Percentiles rank a stretch among this genome's conserved stretches.
Evolutionary conservation across 1,284 basidiomycete species (phyloP).

Genomic region (Cutaneotrichosporon sp.): DNA sequence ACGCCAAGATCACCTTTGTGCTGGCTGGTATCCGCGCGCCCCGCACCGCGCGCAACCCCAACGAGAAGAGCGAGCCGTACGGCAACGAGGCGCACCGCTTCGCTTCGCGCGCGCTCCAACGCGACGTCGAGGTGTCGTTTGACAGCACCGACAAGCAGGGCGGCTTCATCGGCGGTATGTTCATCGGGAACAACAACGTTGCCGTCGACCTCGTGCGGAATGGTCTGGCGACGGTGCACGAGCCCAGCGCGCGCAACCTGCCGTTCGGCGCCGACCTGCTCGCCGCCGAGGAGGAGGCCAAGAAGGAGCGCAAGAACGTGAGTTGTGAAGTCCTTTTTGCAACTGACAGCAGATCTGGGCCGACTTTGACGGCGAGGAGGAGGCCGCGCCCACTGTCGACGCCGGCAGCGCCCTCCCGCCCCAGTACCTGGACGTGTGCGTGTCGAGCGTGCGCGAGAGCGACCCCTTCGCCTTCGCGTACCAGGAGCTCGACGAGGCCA

Average conservation of each 20-base stretch:
- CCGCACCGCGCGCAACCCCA: slow-evolving; percentile 72
- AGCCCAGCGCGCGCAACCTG: slow-evolving; percentile 79
- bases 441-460: slow-evolving; percentile 82
- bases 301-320: slow-evolving; percentile 73
- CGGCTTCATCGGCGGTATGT: slow-evolving; percentile 90
- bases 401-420: slow-evolving; percentile 65
- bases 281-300: slow-evolving; percentile 82
- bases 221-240: slow-evolving; percentile 74
- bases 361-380: slow-evolving; percentile 69
- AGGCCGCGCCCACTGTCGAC: slow-evolving; percentile 53
- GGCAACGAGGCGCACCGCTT: slow-evolving; percentile 83
- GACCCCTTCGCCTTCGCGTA: slow-evolving; percentile 84
- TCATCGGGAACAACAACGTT: slow-evolving; percentile 74
- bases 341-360: slow-evolving; percentile 69
- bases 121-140: slow-evolving; percentile 91
- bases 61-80: slow-evolving; percentile 87
- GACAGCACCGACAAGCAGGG: slow-evolving; percentile 90
- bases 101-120: slow-evolving; percentile 81
- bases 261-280: slow-evolving; percentile 76
- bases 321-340: slow-evolving; percentile 43
- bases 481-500: slow-evolving; percentile 80
- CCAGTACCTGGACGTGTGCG: slow-evolving; percentile 87
- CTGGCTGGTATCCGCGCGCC: slow-evolving; percentile 83
- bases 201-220: slow-evolving; percentile 81
- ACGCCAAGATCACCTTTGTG: slow-evolving; percentile 85